Base-by-base conservation (phyloP, 225 moss, liverwort and hornwort species). In the Bryoerythrophyllum caledonicum region DNA sequence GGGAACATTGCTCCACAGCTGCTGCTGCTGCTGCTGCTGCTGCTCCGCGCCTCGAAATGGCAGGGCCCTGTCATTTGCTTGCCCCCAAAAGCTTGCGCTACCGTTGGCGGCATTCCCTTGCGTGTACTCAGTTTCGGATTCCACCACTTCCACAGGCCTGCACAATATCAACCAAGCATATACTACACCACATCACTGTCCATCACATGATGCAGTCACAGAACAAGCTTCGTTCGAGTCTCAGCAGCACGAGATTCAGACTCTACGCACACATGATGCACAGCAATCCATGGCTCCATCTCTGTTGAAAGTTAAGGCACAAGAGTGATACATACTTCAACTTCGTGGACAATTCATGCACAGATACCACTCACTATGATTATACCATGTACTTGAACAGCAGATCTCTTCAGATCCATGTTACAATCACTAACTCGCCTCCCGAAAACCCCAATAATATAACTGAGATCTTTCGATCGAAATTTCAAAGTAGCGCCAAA, bases 71-170 rank as follows among this genome's bases (percentile, higher is more conserved):
- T 80, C 86, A 25, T 44, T 70, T 4, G 81, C 82, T 58, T 68
- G 77, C 51, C 67, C 60, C 83, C 81, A 20, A 49, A 78, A 70
- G 20, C 55, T 43, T 56, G 77, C 19, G 61, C 57, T 81, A 54
- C 75, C 74, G 65, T 51, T 83, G 61, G 85, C 74, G 67, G 77
- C 86, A 43, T 85, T 83, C 30, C 91, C 90, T 76, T 90, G 79
- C 20, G 84, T 90, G 57, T 85, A 85, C 51, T 96, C 96, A 9
- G 88, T 83, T 83, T 80, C 90, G 4, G 93, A 93, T 37, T 92
- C 88, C 78, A 93, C 86, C 60, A 96, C 80, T 85, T 96, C 93
- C 64, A 89, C 86, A 64, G 89, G 90, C 75, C 95, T 95, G 87
- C 25, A 62, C 41, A 62, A 59, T 44, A 64, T 73, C 65, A 54